Evolutionary conservation across 129 eudicot species (phyloP), one percentile per base, ranked within the genome.

Genomic region (Tanacetum coccineum): DNA sequence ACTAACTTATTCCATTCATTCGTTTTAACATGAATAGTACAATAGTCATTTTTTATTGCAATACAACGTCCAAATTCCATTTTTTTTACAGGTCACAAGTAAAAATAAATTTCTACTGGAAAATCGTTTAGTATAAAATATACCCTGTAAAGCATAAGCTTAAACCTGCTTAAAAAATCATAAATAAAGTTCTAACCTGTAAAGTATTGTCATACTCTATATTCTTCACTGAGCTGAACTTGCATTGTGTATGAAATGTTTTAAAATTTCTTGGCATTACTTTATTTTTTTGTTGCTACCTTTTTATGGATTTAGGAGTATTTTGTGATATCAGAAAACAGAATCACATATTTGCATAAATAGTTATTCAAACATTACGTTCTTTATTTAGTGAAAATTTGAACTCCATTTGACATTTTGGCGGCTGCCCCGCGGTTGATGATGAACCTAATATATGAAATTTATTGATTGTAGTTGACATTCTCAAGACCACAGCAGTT

Each of bases 401-500:
- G 25, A 22, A 22, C 1, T 22, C 25, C 25, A 22, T 22, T 22
- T 22, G 25, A 22, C 1, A 13, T 50, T 5, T 52, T 17, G 72
- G 25, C 2, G 25, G 2, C 25, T 22, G 25, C 25, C 25, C 25
- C 2, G 25, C 25, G 30, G 52, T 18, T 21, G 14, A 55, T 63
- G 47, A 14, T 51, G 36, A 74, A 56, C 39, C 28, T 25, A 57
- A 47, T 6, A 57, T 39, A 42, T 30, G 54, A 2, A 57, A 40
- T 74, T 1, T 26, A 11, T 2, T 36, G 59, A 4, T 28, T 79
- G 80, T 71, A 94, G 97, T 82, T 83, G 99, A 89, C 18, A 76
- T 94, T 25, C 87, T 94, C 10, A 94, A 94, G 86, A 75, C 83
- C 69, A 89, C 97, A 15, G 36, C 73, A 14, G 97, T 85, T 13